Evolutionary conservation across 2,329 filamentous ascomycete genomes (phyloP).

Genomic region (Diplodia mutila): DNA sequence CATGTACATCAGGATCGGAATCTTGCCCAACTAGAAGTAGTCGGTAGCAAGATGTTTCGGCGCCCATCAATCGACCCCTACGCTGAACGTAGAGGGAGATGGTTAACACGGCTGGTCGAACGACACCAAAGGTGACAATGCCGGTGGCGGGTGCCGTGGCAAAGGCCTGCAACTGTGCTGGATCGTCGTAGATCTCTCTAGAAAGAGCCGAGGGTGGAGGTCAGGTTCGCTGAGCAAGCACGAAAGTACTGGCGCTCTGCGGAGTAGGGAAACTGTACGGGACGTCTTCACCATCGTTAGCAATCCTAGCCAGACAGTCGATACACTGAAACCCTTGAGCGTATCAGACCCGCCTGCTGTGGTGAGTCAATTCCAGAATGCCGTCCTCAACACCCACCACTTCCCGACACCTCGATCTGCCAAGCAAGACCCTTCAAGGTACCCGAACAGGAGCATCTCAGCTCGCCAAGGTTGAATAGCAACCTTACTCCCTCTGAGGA

Average conservation of each 20-base stretch:
- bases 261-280: slow-evolving; percentile 55
- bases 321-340: slow-evolving; percentile 30
- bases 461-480: slow-evolving; percentile 38
- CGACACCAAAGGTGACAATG: slow-evolving; percentile 53
- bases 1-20: slow-evolving; percentile 37
- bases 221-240: slow-evolving; percentile 35
- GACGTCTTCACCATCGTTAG: slow-evolving; percentile 46
- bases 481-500: slow-evolving; percentile 40
- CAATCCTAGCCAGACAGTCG: slow-evolving; percentile 6
- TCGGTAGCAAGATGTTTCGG: slow-evolving; percentile 48
- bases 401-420: not conserved
- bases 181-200: slow-evolving; percentile 38
- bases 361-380: slow-evolving; percentile 22
- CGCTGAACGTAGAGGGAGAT: slow-evolving; percentile 59
- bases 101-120: slow-evolving; percentile 70
- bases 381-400: slow-evolving; percentile 13
- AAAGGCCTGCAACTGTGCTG: slow-evolving; percentile 50
- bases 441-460: slow-evolving; percentile 45
- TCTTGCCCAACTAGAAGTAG: slow-evolving; percentile 32
- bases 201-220: slow-evolving; percentile 45
- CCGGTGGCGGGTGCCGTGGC: slow-evolving; percentile 58
- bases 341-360: slow-evolving; percentile 34
- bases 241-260: slow-evolving; percentile 31
- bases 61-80: slow-evolving; percentile 61
- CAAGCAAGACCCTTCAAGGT: slow-evolving; percentile 29